Percentiles rank a stretch among this genome's conserved stretches.
Conservation (phyloP, 768 basidiomycete genomes). For the Calvatia gigantea region DNA sequence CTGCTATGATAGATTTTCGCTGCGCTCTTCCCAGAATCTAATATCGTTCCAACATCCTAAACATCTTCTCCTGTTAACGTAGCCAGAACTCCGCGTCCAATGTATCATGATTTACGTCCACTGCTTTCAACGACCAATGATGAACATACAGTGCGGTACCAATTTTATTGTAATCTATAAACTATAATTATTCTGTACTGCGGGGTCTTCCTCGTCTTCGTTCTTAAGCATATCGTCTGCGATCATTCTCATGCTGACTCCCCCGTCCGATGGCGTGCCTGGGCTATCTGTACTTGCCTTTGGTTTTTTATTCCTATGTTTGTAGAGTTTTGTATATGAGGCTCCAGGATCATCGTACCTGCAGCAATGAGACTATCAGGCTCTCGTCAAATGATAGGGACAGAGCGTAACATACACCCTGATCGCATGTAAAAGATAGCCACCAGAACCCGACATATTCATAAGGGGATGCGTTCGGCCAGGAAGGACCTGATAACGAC, state of each 20-base stretch:
- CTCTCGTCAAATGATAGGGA: not conserved
- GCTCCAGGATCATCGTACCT: slow-evolving; percentile 69
- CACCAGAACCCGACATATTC: slow-evolving; percentile 86
- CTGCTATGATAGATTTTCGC: slow-evolving; percentile 42
- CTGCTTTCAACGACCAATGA: not conserved
- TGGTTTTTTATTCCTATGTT: slow-evolving; percentile 38
- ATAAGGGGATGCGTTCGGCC: slow-evolving; percentile 95
- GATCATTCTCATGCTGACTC: not conserved
- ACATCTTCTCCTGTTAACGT: not conserved
- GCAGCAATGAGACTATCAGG: not conserved
- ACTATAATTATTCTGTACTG: not conserved
- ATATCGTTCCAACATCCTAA: not conserved
- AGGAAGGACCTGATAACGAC: slow-evolving; percentile 91
- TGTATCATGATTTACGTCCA: not conserved
- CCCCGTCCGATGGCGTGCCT: not conserved
- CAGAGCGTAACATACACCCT: slow-evolving; percentile 59
- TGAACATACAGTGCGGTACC: not conserved
- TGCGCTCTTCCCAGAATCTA: slow-evolving; percentile 55
- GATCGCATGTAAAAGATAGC: slow-evolving; percentile 80
- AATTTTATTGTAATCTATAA: not conserved
- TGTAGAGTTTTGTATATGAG: slow-evolving; percentile 46
- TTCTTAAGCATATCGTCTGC: not conserved
- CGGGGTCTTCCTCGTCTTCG: not conserved
- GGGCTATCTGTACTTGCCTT: slow-evolving; percentile 17
- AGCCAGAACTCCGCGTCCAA: not conserved